Evolutionary conservation across 352 stramenopile genomes (phyloP).

Genomic region (Thalassiosira allenii): DNA sequence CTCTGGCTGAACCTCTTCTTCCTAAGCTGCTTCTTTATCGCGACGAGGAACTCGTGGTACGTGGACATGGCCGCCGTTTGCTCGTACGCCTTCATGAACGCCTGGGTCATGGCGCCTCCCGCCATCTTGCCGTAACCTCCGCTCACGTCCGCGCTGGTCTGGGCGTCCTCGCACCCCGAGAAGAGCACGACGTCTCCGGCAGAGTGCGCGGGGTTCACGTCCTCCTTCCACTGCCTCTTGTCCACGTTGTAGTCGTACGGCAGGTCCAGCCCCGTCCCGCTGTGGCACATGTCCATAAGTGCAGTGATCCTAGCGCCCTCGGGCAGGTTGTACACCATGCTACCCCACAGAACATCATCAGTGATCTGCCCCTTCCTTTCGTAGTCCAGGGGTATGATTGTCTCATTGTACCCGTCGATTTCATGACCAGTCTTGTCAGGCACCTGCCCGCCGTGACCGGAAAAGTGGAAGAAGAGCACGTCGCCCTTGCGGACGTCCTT

Average conservation of each 20-base stretch:
- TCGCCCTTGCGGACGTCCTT: constrained; percentile 63
- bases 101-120: constrained; percentile 72
- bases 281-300: constrained; percentile 86
- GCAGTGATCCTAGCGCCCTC: constrained; percentile 64
- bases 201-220: constrained; percentile 61
- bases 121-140: constrained; percentile 59
- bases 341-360: constrained; percentile 75
- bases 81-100: constrained; percentile 65
- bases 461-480: constrained; percentile 81
- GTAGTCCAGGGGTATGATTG: constrained; percentile 78
- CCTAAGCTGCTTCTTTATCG: constrained; percentile 39
- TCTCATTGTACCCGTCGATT: constrained; percentile 74
- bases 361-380: constrained; percentile 72
- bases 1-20: constrained; percentile 53
- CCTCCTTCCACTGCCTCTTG: constrained; percentile 45
- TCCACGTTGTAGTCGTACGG: constrained; percentile 79
- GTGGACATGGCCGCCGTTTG: constrained; percentile 44
- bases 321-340: constrained; percentile 58
- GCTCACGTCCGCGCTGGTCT: constrained; percentile 70
- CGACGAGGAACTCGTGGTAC: constrained; percentile 62
- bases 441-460: constrained; percentile 77
- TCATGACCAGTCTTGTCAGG: constrained; percentile 63
- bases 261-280: constrained; percentile 84
- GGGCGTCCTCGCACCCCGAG: constrained; percentile 70
- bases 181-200: constrained; percentile 66